These are phyloP conservation scores for Claviceps monticola DNA, from an alignment of 2,329 filamentous ascomycete genomes.

Conservation along the genomic window DNA sequence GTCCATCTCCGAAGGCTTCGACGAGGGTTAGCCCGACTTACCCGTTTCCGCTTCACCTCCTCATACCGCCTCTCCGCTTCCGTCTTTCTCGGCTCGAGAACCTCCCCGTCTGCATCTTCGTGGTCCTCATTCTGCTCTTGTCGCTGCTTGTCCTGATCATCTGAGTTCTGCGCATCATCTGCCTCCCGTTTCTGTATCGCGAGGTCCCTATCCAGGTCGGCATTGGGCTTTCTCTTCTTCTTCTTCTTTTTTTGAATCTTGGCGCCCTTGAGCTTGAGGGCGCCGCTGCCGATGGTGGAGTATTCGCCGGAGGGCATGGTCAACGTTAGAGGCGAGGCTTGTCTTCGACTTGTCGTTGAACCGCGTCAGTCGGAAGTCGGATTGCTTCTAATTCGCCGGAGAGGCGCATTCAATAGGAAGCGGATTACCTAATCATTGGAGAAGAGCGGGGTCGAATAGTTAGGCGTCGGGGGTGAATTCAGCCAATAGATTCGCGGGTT, in stretches of 20 bases:
- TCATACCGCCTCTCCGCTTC: conserved; percentile 72
- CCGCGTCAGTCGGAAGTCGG: too few species aligned
- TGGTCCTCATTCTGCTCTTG: conserved; percentile 14
- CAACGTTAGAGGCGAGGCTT: too few species aligned
- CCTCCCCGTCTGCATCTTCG: conserved; percentile 8
- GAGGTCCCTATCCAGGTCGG: conserved; percentile 34
- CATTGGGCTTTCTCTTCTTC: conserved; percentile 35
- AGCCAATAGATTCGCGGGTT: neutral
- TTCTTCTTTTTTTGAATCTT: conserved; percentile 55
- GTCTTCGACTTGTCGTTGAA: too few species aligned
- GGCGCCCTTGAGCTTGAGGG: conserved; percentile 73
- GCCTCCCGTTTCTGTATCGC: conserved; percentile 11
- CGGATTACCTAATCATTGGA: neutral
- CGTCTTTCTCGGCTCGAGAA: conserved; percentile 47
- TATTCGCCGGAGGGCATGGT: conserved; percentile 66
- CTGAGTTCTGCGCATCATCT: conserved; percentile 11
- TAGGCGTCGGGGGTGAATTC: neutral
- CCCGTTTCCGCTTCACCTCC: conserved; percentile 67
- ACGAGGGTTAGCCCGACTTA: conserved; percentile 27
- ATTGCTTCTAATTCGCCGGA: neutral
- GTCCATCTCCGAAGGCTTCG: neutral
- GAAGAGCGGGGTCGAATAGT: neutral
- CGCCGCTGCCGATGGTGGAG: conserved; percentile 49
- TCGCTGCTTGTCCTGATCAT: conserved; percentile 15
- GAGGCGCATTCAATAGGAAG: neutral